Conservation (phyloP, 108 stramenopile species). For the Asterionellopsis glacialis region DNA sequence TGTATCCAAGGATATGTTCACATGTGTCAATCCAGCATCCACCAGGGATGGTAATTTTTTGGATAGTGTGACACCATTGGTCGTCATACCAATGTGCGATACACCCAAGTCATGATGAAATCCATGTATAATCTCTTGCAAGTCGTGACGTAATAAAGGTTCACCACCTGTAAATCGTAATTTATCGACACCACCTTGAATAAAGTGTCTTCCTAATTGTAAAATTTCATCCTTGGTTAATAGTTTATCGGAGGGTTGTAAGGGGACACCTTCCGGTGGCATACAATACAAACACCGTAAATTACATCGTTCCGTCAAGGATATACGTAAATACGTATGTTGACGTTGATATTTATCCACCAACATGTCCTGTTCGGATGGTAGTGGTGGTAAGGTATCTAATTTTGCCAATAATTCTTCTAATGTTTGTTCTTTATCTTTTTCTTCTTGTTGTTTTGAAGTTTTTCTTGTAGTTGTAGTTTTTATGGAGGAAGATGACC, state of each 20-base stretch:
- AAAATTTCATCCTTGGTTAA: slow-evolving; percentile 82
- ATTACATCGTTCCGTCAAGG: slow-evolving; percentile 96
- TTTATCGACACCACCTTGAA: slow-evolving; percentile 74
- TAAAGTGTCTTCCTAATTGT: slow-evolving; percentile 74
- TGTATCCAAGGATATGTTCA: slow-evolving; percentile 95
- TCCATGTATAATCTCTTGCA: slow-evolving; percentile 60
- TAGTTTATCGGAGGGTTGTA: slow-evolving; percentile 57
- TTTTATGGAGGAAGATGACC: too few species aligned
- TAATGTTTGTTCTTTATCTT: too few species aligned
- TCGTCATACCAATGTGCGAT: slow-evolving; percentile 88
- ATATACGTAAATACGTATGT: slow-evolving; percentile 95
- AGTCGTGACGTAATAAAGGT: slow-evolving; percentile 84
- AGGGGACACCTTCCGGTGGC: slow-evolving; percentile 94
- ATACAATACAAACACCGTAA: slow-evolving; percentile 98
- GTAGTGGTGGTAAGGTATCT: too few species aligned
- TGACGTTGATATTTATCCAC: slow-evolving; percentile 55
- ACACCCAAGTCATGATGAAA: slow-evolving; percentile 26
- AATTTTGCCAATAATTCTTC: too few species aligned
- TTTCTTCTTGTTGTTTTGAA: too few species aligned
- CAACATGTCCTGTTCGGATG: too few species aligned
- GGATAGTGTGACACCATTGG: slow-evolving; percentile 90
- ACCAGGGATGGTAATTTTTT: slow-evolving; percentile 63
- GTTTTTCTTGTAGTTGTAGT: too few species aligned
- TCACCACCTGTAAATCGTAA: slow-evolving; percentile 92
- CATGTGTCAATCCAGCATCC: slow-evolving; percentile 85